Percentiles rank a stretch among this genome's conserved stretches.
These are phyloP conservation scores for Zostera marina DNA, from an alignment of 116 monocot species.

Conservation along the genomic window DNA sequence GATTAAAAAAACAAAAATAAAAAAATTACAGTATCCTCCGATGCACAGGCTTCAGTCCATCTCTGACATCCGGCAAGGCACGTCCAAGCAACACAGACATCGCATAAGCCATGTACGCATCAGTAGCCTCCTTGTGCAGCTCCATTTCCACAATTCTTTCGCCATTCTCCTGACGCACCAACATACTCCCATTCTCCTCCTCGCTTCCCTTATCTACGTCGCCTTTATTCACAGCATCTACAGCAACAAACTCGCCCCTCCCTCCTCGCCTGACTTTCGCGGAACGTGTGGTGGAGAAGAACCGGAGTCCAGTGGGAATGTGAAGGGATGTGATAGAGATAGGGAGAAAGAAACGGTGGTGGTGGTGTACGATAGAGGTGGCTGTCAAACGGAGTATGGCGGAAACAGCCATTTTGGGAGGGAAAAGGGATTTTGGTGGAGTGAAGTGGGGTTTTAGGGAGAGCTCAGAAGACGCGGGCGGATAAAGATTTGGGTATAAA, in stretches of 20 bases:
- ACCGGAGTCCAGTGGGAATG: slow-evolving; percentile 13
- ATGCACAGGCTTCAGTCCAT: slow-evolving; percentile 93
- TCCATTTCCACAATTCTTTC: slow-evolving; percentile 53
- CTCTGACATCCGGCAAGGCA: slow-evolving; percentile 82
- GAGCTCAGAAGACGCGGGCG: background rate
- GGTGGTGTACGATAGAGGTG: slow-evolving; percentile 24
- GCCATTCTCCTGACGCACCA: slow-evolving; percentile 19
- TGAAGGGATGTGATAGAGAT: slow-evolving; percentile 1
- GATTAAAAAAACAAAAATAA: background rate
- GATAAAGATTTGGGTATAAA: too few relatives aligned
- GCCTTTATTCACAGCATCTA: background rate
- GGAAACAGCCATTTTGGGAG: slow-evolving; percentile 41
- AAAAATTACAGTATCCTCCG: slow-evolving; percentile 64
- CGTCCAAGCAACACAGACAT: slow-evolving; percentile 97
- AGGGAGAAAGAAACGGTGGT: slow-evolving; percentile 6
- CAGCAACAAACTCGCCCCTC: slow-evolving; percentile 10
- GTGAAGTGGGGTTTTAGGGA: background rate
- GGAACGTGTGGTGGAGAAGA: slow-evolving; percentile 19
- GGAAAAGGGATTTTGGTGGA: background rate
- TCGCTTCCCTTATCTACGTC: slow-evolving; percentile 8
- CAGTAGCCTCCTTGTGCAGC: slow-evolving; percentile 90
- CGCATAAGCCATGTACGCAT: slow-evolving; percentile 92
- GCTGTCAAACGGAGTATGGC: slow-evolving; percentile 44
- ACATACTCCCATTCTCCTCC: slow-evolving; percentile 17
- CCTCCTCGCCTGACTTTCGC: slow-evolving; percentile 14